Percentiles rank a stretch among this genome's conserved stretches.
phyloP scores from a whole-genome alignment of 2,329 filamentous ascomycete genomes.

The Colletotrichum sublineola region DNA sequence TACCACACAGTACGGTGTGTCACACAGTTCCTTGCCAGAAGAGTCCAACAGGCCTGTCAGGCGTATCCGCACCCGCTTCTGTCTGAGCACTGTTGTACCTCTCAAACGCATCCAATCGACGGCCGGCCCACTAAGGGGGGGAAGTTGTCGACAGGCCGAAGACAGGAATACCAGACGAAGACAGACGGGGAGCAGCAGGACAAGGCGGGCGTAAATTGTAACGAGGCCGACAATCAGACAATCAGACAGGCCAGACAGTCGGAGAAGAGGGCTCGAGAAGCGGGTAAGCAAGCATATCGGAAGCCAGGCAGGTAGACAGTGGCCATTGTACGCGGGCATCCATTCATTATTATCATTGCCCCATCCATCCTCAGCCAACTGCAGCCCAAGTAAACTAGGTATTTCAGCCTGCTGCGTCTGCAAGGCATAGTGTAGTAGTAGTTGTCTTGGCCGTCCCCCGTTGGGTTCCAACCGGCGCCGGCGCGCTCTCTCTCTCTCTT shows the following conservation, averaged over 20 bases:
- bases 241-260: not conserved
- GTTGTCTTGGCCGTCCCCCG: too few relatives aligned
- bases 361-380: not conserved
- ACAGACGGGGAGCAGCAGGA: slow-evolving; percentile 28
- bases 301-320: too few relatives aligned
- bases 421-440: too few relatives aligned
- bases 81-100: not conserved
- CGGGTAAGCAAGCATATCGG: too few relatives aligned
- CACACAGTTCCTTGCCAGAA: not conserved
- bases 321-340: slow-evolving; percentile 16
- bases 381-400: not conserved
- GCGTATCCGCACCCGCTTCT: slow-evolving; percentile 12
- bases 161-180: slow-evolving; percentile 10
- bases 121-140: too few relatives aligned
- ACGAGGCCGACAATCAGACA: slow-evolving; percentile 2
- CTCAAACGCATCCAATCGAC: slow-evolving; percentile 24
- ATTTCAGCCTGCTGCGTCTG: too few relatives aligned
- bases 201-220: not conserved
- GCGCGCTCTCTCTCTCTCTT: too few relatives aligned
- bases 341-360: not conserved
- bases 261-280: not conserved
- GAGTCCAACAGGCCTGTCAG: slow-evolving; percentile 13
- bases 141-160: not conserved
- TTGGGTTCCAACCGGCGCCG: too few relatives aligned
- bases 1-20: not conserved